Base-by-base conservation (phyloP, 345 rosid species). In the Gossypium turneri region DNA sequence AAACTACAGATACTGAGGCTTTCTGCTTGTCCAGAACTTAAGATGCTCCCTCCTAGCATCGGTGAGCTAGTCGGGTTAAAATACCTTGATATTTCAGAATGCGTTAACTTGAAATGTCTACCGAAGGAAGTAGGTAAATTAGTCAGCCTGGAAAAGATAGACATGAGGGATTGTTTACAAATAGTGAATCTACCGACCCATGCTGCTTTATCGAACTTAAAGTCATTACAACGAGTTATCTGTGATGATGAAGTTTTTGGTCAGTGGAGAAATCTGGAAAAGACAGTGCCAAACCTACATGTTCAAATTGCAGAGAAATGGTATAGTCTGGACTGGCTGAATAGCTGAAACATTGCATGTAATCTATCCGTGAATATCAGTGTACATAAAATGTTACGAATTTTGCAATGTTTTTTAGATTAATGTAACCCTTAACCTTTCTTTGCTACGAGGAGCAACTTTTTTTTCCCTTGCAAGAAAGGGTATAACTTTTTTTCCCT, bases 101-200 rank as follows among this genome's bases (percentile, higher is more conserved):
- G 99, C 62, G 84, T 93, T 20, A 87, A 78, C 73, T 20, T 95
- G 79, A 69, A 52, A 48, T 48, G 75, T 74, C 93, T 95, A 67
- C 98, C 98, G 0, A 85, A 85, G 56, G 78, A 84, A 44, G 86
- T 93, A 0, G 94, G 93, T 41, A 84, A 78, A 38, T 75, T 93
- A 72, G 63, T 52, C 25, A 85, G 73, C 59, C 81, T 95, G 70
- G 96, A 90, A 83, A 91, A 91, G 89, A 89, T 95, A 3, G 97
- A 95, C 87, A 91, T 95, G 99, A 90, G 97, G 79, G 98, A 95
- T 70, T 95, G 99, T 64, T 43, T 77, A 12, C 80, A 57, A 48
- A 73, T 89, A 25, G 55, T 70, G 64, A 24, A 64, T 53, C 81
- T 86, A 73, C 94, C 94, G 1, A 67, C 64, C 12, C 89, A 97